Evolutionary conservation across 2,329 filamentous ascomycete species (phyloP), one percentile per base, ranked within the genome.

Genomic region (Teratosphaeriaceae sp.): DNA sequence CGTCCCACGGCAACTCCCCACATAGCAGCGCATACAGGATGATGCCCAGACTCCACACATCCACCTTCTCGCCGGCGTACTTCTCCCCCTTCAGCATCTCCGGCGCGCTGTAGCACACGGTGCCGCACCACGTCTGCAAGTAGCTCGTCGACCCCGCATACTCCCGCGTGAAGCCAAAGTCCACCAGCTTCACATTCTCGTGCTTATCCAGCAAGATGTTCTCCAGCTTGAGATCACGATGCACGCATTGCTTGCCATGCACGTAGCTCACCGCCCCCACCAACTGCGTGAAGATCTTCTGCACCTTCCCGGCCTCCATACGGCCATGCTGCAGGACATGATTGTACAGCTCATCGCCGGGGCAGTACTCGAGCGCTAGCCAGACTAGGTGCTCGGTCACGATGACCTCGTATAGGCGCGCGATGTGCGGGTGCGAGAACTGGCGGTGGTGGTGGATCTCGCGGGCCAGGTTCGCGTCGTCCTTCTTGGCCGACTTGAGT

Each of bases 41-140:
- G 43, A 94, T 83, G 11, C 87, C 86, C 52, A 94, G 63, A 58
- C 87, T 92, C 87, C 87, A 98, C 3, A 98, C 88, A 59, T 98
- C 92, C 38, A 98, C 90, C 69, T 96, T 97, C 69, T 96, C 88
- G 20, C 88, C 90, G 0, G 89, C 92, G 62, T 98, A 98, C 65
- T 94, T 97, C 65, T 98, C 92, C 29, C 89, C 92, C 64, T 92
- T 95, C 30, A 98, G 75, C 92, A 98, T 98, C 66, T 98, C 92
- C 2, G 92, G 92, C 2, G 92, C 92, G 42, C 88, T 95, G 66
- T 98, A 98, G 69, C 90, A 97, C 49, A 98, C 84, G 0, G 92
- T 98, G 4, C 92, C 92, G 63, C 92, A 98, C 66, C 95, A 98
- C 1, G 92, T 98, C 65, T 97, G 90, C 43, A 98, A 70, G 59